Evolutionary conservation across 2,329 filamentous ascomycete species (phyloP).

Genomic region (Apiospora kogelbergensis): DNA sequence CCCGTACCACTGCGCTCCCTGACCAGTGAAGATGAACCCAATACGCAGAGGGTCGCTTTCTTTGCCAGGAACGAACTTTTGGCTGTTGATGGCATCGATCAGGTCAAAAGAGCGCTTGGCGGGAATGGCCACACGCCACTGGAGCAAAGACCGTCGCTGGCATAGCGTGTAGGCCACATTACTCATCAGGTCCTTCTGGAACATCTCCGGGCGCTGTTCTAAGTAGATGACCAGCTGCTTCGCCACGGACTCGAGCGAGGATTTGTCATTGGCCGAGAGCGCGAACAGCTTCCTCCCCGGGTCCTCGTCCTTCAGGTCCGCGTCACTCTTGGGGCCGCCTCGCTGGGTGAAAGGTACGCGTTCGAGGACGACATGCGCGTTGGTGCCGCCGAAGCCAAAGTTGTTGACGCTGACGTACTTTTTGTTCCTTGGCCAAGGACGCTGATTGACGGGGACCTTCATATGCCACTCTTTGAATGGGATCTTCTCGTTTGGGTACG

Average conservation of each 20-base stretch:
- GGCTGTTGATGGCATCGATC: slow-evolving; percentile 23
- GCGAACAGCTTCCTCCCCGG: slow-evolving; percentile 24
- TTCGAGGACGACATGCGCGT: slow-evolving; percentile 26
- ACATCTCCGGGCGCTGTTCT: slow-evolving; percentile 21
- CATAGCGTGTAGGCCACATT: slow-evolving; percentile 31
- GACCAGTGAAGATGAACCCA: slow-evolving; percentile 34
- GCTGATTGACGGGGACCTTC: slow-evolving; percentile 21
- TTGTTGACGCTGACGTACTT: slow-evolving; percentile 30
- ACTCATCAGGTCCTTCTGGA: slow-evolving; percentile 26
- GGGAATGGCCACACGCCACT: slow-evolving; percentile 22
- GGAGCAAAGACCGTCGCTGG: slow-evolving; percentile 27
- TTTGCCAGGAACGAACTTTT: slow-evolving; percentile 22
- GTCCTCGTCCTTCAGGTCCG: not conserved
- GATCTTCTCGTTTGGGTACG: slow-evolving; percentile 32
- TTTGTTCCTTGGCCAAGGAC: slow-evolving; percentile 23
- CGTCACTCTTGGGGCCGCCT: slow-evolving; percentile 12
- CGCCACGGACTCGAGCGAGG: slow-evolving; percentile 19
- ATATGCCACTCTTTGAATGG: slow-evolving; percentile 23
- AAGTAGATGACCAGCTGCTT: slow-evolving; percentile 26
- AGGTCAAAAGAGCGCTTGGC: slow-evolving; percentile 21
- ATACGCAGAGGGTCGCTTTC: slow-evolving; percentile 22
- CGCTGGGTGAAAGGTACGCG: slow-evolving; percentile 21
- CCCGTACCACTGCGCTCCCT: slow-evolving; percentile 34
- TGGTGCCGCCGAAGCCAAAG: slow-evolving; percentile 36
- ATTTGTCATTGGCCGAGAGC: slow-evolving; percentile 21